Percentiles rank a stretch among this genome's conserved stretches.
Evolutionary conservation across 805 yeast species (phyloP).

Genomic region (Blastobotrys mokoenaii): DNA sequence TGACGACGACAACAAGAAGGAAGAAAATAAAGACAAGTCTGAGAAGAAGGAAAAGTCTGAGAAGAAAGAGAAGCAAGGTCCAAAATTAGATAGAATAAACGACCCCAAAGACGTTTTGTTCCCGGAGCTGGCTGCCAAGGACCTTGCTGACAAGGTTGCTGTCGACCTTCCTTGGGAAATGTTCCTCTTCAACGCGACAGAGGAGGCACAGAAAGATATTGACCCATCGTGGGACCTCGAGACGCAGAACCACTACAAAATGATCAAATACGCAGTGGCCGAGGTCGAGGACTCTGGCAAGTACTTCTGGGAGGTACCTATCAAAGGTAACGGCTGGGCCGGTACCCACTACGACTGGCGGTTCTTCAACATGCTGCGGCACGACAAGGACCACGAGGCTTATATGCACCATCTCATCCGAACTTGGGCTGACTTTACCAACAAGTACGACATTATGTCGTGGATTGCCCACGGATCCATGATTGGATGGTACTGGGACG

Average conservation of each 20-base stretch:
- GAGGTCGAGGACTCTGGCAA: conserved; percentile 12
- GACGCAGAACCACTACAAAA: conserved; percentile 10
- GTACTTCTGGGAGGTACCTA: conserved; percentile 15
- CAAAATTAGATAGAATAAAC: neutral
- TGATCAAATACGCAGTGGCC: conserved; percentile 11
- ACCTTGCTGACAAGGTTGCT: conserved; percentile 7
- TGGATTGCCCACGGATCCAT: conserved; percentile 45
- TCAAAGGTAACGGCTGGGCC: conserved; percentile 12
- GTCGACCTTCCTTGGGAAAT: conserved; percentile 9
- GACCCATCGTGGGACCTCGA: neutral
- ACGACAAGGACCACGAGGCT: conserved; percentile 32
- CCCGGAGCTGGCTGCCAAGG: neutral
- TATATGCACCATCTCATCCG: conserved; percentile 40
- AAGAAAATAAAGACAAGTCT: neutral
- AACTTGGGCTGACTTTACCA: conserved; percentile 39
- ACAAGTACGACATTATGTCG: conserved; percentile 35
- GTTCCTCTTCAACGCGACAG: conserved; percentile 13
- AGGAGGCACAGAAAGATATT: conserved; percentile 4
- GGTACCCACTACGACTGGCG: conserved; percentile 54
- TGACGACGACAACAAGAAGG: conserved; percentile 1
- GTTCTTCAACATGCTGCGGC: conserved; percentile 43
- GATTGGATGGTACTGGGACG: conserved; percentile 44
- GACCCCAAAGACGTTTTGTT: neutral
- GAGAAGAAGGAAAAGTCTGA: conserved; percentile 1
- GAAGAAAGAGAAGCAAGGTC: neutral